A percentile compares a stretch with the other conserved stretches of the same genome.
These are phyloP conservation scores for Pichia eremophila DNA, from an alignment of 805 yeast genomes.

Conservation along the genomic window DNA sequence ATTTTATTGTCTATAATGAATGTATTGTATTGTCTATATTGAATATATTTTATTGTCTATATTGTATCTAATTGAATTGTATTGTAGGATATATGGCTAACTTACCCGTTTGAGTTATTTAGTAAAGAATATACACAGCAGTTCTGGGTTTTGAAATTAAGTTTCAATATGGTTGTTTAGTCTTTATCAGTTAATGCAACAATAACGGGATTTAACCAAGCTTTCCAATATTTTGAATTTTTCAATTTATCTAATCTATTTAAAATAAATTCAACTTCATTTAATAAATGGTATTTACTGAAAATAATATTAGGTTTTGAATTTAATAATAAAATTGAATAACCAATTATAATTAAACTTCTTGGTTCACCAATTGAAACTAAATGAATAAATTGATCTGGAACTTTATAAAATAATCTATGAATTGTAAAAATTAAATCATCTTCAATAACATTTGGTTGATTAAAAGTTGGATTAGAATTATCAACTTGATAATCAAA, in stretches of 20 bases:
- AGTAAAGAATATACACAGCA: background rate
- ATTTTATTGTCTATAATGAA: too few species aligned
- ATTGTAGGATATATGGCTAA: too few species aligned
- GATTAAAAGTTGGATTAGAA: background rate
- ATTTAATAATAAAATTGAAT: constrained; percentile 12
- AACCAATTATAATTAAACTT: constrained; percentile 14
- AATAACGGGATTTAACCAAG: constrained; percentile 10
- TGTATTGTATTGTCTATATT: too few species aligned
- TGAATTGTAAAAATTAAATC: constrained; percentile 12
- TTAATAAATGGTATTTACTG: background rate
- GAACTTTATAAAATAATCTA: constrained; percentile 11
- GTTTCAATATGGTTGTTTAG: background rate
- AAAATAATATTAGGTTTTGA: constrained; percentile 5
- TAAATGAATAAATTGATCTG: constrained; percentile 6
- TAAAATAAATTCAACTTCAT: constrained; percentile 8
- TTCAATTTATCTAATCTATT: constrained; percentile 1
- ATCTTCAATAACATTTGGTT: constrained; percentile 2
- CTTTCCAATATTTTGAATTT: constrained; percentile 6
- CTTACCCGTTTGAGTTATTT: too few species aligned
- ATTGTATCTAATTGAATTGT: too few species aligned
- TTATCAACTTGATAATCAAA: background rate
- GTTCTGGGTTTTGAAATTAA: too few species aligned
- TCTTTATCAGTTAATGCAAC: background rate
- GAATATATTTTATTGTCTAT: too few species aligned
- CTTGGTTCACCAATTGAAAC: constrained; percentile 14